Evolutionary conservation across 345 rosid species (phyloP).

Genomic region (Kandelia obovata): DNA sequence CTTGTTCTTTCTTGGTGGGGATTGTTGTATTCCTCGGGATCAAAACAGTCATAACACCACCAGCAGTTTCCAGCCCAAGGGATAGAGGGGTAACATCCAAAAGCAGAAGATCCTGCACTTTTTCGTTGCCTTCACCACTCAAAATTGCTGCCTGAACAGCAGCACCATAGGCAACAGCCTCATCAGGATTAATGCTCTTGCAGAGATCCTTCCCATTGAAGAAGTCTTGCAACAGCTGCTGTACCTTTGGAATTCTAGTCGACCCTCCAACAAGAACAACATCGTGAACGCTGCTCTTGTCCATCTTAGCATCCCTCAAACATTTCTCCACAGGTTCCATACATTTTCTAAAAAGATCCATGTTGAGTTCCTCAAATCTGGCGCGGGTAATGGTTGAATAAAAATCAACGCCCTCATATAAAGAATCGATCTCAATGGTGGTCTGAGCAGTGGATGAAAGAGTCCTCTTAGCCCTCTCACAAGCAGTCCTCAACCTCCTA

Average conservation of each 20-base stretch:
- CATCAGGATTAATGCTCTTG: slow-evolving; percentile 48
- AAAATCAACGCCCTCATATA: slow-evolving; percentile 42
- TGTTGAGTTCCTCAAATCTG: slow-evolving; percentile 47
- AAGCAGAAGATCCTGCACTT: slow-evolving; percentile 32
- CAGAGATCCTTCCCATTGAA: slow-evolving; percentile 43
- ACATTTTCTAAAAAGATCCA: slow-evolving; percentile 51
- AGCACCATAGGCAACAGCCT: slow-evolving; percentile 48
- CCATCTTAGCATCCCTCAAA: slow-evolving; percentile 50
- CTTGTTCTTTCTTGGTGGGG: slow-evolving; percentile 43
- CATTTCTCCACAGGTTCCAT: slow-evolving; percentile 57
- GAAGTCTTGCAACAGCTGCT: slow-evolving; percentile 40
- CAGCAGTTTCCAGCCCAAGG: slow-evolving; percentile 34
- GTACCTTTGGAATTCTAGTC: slow-evolving; percentile 53
- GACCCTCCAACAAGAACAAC: slow-evolving; percentile 59
- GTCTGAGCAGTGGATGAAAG: slow-evolving; percentile 52
- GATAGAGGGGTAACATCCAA: slow-evolving; percentile 39
- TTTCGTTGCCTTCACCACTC: slow-evolving; percentile 37
- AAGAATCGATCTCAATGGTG: slow-evolving; percentile 45
- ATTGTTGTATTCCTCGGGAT: slow-evolving; percentile 40
- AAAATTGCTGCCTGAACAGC: slow-evolving; percentile 40
- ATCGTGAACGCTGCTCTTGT: slow-evolving; percentile 43
- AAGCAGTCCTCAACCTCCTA: slow-evolving; percentile 43
- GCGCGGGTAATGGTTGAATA: slow-evolving; percentile 45
- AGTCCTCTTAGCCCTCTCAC: slow-evolving; percentile 52
- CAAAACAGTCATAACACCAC: slow-evolving; percentile 43